phyloP scores from a whole-genome alignment of 345 rosid species.

The Microthlaspi erraticum region DNA sequence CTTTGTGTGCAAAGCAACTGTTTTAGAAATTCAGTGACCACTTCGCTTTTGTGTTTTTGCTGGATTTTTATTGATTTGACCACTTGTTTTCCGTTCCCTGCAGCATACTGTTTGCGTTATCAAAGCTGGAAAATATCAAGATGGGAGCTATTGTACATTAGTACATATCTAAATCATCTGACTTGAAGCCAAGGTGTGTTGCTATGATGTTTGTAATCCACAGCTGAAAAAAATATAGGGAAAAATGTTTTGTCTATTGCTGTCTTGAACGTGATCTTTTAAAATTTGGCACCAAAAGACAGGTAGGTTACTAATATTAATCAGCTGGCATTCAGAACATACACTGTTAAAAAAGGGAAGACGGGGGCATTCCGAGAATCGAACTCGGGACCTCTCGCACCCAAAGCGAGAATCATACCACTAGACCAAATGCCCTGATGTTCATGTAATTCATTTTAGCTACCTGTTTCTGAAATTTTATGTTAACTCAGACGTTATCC shows the following conservation, averaged over 20 bases:
- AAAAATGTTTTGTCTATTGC: not conserved
- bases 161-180: not conserved
- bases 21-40: too few relatives aligned
- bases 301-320: not conserved
- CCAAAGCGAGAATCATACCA: constrained; percentile 90
- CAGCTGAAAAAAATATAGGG: not conserved
- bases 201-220: constrained; percentile 8
- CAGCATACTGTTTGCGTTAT: constrained; percentile 1
- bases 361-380: constrained; percentile 69
- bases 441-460: not conserved
- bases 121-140: too few relatives aligned
- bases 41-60: too few relatives aligned
- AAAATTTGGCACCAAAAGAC: too few relatives aligned
- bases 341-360: constrained; percentile 27
- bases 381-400: constrained; percentile 82
- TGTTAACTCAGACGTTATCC: too few relatives aligned
- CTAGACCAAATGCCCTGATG: constrained; percentile 66
- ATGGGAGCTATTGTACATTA: too few relatives aligned
- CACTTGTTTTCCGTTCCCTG: not conserved
- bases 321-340: not conserved
- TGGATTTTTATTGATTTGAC: too few relatives aligned
- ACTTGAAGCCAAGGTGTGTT: constrained; percentile 34
- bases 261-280: constrained; percentile 13
- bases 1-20: too few relatives aligned
- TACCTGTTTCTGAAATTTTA: too few relatives aligned